Conservation (phyloP, 345 rosid genomes). For the Brassica cretica region DNA sequence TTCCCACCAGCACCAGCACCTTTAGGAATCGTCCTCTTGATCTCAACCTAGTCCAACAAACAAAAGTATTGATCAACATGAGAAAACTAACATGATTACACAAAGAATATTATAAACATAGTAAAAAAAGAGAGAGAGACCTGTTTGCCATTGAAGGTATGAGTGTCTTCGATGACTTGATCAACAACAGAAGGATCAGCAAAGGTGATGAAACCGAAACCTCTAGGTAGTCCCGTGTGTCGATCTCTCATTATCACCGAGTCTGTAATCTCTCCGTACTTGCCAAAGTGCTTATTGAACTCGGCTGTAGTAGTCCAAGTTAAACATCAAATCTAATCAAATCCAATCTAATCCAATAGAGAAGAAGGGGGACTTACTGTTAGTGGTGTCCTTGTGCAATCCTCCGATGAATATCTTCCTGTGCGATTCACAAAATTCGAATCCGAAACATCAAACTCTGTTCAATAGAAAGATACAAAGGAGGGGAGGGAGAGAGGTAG, state of each 20-base stretch:
- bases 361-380: slow-evolving; percentile 41
- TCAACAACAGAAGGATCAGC: slow-evolving; percentile 87
- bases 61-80: background rate
- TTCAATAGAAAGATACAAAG: background rate
- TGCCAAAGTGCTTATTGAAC: slow-evolving; percentile 76
- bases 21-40: slow-evolving; percentile 90
- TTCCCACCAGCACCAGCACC: slow-evolving; percentile 47
- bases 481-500: background rate
- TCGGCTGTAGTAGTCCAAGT: slow-evolving; percentile 43
- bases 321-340: background rate
- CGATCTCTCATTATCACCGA: slow-evolving; percentile 94
- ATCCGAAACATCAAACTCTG: background rate
- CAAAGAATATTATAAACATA: no score
- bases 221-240: slow-evolving; percentile 78
- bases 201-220: slow-evolving; percentile 88
- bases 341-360: background rate
- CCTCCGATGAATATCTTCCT: slow-evolving; percentile 92
- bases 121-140: slow-evolving; percentile 38
- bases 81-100: no score
- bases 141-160: slow-evolving; percentile 82
- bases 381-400: slow-evolving; percentile 70
- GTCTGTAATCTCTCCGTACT: slow-evolving; percentile 85
- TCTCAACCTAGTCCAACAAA: slow-evolving; percentile 64
- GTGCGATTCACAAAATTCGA: slow-evolving; percentile 27
- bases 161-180: slow-evolving; percentile 76